Conservation (phyloP, 176 grass and related monocot genomes). For the Typha latifolia region DNA sequence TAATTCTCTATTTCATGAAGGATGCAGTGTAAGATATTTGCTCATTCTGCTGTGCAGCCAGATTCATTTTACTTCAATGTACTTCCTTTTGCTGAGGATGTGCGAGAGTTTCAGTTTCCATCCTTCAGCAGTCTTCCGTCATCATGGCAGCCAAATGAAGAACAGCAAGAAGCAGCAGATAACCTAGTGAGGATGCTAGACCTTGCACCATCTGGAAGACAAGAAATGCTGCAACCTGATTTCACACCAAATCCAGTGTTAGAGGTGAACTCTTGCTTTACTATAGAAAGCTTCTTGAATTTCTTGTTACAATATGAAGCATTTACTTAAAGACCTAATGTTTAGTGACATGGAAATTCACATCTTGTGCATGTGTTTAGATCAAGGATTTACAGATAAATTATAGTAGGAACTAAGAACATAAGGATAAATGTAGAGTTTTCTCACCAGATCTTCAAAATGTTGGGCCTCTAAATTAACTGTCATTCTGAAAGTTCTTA, state of each 20-base stretch:
- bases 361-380: no score
- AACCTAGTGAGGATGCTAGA: slow-evolving; percentile 79
- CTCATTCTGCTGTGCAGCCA: slow-evolving; percentile 33
- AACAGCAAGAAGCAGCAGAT: slow-evolving; percentile 87
- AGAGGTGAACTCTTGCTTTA: slow-evolving; percentile 37
- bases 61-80: slow-evolving; percentile 94
- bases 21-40: slow-evolving; percentile 13
- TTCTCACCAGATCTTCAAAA: no score
- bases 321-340: not conserved
- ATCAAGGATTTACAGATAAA: no score
- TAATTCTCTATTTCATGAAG: not conserved
- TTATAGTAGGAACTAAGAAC: no score
- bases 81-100: slow-evolving; percentile 86
- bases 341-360: slow-evolving; percentile 14
- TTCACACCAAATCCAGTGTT: slow-evolving; percentile 87
- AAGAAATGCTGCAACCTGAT: slow-evolving; percentile 74
- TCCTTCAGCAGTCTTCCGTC: slow-evolving; percentile 57
- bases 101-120: slow-evolving; percentile 81
- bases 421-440: no score
- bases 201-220: slow-evolving; percentile 56
- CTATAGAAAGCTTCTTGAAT: slow-evolving; percentile 7
- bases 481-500: no score
- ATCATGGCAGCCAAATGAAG: slow-evolving; percentile 49
- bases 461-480: no score
- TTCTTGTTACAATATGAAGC: slow-evolving; percentile 3